Percentiles rank a stretch among this genome's conserved stretches.
Evolutionary conservation across 2,329 filamentous ascomycete species (phyloP).

Genomic region (Aspergillus floridensis): DNA sequence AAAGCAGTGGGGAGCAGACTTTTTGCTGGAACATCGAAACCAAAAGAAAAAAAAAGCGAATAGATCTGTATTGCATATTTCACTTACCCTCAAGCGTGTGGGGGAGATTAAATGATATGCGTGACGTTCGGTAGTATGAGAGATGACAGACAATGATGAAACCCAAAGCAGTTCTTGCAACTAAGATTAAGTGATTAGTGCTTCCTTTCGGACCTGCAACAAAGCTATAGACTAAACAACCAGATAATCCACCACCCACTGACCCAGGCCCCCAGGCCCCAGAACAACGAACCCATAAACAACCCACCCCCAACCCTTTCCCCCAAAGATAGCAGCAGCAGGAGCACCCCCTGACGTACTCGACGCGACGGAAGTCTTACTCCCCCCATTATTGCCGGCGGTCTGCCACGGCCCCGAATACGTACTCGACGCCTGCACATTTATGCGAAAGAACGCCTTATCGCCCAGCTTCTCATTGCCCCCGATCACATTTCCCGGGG

Average conservation of each 20-base stretch:
- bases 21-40: conserved; percentile 18
- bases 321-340: not conserved
- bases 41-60: conserved; percentile 23
- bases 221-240: too few relatives aligned
- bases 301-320: not conserved
- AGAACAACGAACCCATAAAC: not conserved
- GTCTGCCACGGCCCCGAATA: conserved; percentile 20
- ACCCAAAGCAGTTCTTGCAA: not conserved
- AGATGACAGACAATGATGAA: conserved; percentile 26
- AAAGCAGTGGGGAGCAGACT: conserved; percentile 8
- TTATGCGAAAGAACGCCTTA: conserved; percentile 31
- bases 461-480: conserved; percentile 18
- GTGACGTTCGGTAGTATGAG: conserved; percentile 26
- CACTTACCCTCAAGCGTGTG: conserved; percentile 9
- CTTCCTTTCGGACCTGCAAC: not conserved
- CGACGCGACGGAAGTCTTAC: not conserved
- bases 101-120: conserved; percentile 18
- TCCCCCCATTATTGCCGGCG: not conserved
- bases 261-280: too few relatives aligned
- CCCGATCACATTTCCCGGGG: conserved; percentile 60
- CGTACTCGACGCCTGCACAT: conserved; percentile 26
- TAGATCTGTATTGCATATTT: conserved; percentile 28
- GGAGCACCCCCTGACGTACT: not conserved
- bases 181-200: not conserved
- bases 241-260: not conserved